A percentile compares a stretch with the other conserved stretches of the same genome.
These are phyloP conservation scores for Cordyceps fumosorosea DNA, from an alignment of 2,329 filamentous ascomycete genomes.

Conservation along the genomic window DNA sequence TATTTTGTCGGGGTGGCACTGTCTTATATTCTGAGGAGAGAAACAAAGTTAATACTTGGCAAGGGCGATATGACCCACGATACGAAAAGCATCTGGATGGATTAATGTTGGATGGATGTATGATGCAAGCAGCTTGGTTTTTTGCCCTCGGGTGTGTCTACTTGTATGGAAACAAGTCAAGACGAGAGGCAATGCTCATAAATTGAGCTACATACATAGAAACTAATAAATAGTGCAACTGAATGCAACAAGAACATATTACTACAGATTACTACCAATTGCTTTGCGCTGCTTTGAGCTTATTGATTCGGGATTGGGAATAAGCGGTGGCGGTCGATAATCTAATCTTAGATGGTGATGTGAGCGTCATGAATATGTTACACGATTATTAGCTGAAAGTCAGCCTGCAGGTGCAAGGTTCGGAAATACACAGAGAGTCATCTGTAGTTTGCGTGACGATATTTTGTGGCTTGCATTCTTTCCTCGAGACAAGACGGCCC, in stretches of 20 bases:
- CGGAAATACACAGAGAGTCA: too few species aligned
- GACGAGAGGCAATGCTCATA: neutral
- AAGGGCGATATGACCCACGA: neutral
- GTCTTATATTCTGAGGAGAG: neutral
- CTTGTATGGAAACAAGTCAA: neutral
- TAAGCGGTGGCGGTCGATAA: too few species aligned
- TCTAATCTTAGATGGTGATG: too few species aligned
- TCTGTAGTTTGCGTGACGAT: too few species aligned
- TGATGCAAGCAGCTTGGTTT: constrained; percentile 7
- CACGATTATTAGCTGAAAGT: too few species aligned
- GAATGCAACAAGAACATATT: neutral
- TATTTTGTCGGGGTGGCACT: neutral
- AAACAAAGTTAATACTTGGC: constrained; percentile 4
- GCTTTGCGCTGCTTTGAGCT: too few species aligned
- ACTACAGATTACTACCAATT: neutral
- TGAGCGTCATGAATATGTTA: too few species aligned
- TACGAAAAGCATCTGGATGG: constrained; percentile 8
- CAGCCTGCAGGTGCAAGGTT: too few species aligned
- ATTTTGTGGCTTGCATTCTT: too few species aligned
- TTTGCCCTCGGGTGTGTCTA: neutral
- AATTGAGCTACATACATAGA: neutral
- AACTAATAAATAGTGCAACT: constrained; percentile 5
- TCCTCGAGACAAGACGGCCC: too few species aligned
- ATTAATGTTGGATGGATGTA: constrained; percentile 12
- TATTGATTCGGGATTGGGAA: too few species aligned